A percentile compares a stretch with the other conserved stretches of the same genome.
These are phyloP conservation scores for Beta vulgaris DNA, from an alignment of 148 eudicot genomes.

Conservation along the genomic window DNA sequence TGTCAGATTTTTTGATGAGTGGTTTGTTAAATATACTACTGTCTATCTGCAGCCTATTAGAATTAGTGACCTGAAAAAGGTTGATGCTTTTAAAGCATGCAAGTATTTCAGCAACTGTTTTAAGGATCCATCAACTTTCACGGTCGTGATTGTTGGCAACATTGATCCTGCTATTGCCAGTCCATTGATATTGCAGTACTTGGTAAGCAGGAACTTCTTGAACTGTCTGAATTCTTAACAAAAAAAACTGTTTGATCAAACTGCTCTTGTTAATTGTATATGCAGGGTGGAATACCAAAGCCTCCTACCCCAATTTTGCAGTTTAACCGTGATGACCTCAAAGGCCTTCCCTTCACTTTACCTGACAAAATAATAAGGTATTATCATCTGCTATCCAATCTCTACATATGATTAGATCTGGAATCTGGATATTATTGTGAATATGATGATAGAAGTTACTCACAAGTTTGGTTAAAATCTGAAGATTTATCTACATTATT, in stretches of 20 bases:
- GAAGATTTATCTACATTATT: too few relatives aligned
- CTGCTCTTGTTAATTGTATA: constrained; percentile 4
- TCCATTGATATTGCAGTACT: constrained; percentile 65
- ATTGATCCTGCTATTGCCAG: constrained; percentile 60
- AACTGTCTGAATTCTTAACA: background rate
- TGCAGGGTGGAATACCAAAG: constrained; percentile 86
- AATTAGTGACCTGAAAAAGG: constrained; percentile 53
- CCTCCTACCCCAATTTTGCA: constrained; percentile 56
- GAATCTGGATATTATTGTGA: background rate
- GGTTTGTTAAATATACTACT: constrained; percentile 1
- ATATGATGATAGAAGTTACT: constrained; percentile 3
- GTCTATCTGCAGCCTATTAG: constrained; percentile 56
- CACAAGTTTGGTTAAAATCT: too few relatives aligned
- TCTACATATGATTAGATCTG: background rate
- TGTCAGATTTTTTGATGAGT: background rate
- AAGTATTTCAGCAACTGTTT: constrained; percentile 69
- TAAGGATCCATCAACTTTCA: constrained; percentile 79
- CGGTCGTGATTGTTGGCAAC: constrained; percentile 74
- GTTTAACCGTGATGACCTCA: constrained; percentile 70
- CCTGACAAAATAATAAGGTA: constrained; percentile 59
- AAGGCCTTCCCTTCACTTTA: constrained; percentile 76
- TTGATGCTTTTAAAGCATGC: constrained; percentile 77
- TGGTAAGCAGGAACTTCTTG: constrained; percentile 44
- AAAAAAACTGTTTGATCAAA: background rate
- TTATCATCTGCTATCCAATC: background rate